These are phyloP conservation scores for Trichomonas gallinae DNA, from an alignment of 208 protist genomes.

Conservation along the genomic window DNA sequence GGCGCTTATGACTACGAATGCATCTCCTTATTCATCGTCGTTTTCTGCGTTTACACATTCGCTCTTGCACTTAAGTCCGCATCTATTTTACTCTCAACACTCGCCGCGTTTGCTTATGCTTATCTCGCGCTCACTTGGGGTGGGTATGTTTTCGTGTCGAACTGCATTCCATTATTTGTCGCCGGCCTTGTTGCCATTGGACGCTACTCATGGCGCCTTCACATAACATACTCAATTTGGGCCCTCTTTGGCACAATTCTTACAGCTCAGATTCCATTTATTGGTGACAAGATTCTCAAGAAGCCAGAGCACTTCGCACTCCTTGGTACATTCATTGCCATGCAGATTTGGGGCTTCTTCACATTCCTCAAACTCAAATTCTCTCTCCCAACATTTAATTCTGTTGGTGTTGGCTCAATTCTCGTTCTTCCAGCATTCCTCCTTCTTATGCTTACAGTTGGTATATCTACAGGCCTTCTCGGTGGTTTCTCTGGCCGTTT, in stretches of 20 bases:
- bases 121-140: conserved; percentile 78
- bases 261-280: conserved; percentile 68
- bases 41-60: conserved; percentile 79
- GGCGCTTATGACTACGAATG: conserved; percentile 96
- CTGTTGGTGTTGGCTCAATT: background rate
- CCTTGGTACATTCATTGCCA: conserved; percentile 60
- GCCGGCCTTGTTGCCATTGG: conserved; percentile 62
- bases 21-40: conserved; percentile 81
- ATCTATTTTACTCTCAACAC: conserved; percentile 55
- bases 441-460: background rate
- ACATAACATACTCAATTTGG: conserved; percentile 76
- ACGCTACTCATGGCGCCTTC: conserved; percentile 62
- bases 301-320: conserved; percentile 75
- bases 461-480: background rate
- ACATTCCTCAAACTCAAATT: background rate
- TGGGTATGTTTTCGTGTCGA: conserved; percentile 91
- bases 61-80: conserved; percentile 61
- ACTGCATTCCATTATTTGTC: conserved; percentile 81
- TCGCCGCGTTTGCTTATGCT: conserved; percentile 54
- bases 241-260: conserved; percentile 75
- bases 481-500: background rate
- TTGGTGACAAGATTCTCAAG: conserved; percentile 73
- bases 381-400: background rate
- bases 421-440: background rate
- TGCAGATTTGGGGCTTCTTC: conserved; percentile 46